phyloP scores from a whole-genome alignment of 2,329 filamentous ascomycete species.

The Magnaporthiopsis poae region DNA sequence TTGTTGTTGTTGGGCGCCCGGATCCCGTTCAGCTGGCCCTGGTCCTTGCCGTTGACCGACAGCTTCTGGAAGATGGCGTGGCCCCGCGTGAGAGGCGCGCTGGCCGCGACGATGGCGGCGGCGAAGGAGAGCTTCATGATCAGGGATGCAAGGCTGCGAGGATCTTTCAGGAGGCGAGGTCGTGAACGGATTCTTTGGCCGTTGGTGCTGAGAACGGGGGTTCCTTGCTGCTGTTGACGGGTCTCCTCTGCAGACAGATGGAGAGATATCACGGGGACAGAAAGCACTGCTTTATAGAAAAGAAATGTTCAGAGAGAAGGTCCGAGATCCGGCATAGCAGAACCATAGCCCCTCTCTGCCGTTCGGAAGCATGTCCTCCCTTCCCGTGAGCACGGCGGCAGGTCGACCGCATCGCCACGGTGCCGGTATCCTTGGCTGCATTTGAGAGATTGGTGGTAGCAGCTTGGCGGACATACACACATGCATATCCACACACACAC shows the following conservation, averaged over 20 bases:
- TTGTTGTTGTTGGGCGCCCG: slow-evolving; percentile 42
- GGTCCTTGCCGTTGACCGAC: slow-evolving; percentile 36
- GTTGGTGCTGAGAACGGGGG: background rate
- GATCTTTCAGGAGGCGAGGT: background rate
- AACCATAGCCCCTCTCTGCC: background rate
- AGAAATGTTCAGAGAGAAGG: background rate
- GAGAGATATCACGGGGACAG: background rate
- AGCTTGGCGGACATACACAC: background rate
- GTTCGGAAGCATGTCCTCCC: background rate
- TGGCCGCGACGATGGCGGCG: slow-evolving; percentile 23
- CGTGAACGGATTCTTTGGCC: slow-evolving; percentile 5
- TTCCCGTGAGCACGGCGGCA: background rate
- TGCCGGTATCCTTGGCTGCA: background rate
- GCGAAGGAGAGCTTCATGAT: slow-evolving; percentile 30
- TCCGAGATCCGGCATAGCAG: background rate
- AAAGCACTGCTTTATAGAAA: background rate
- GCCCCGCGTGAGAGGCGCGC: slow-evolving; percentile 26
- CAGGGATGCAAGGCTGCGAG: background rate
- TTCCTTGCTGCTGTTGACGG: slow-evolving; percentile 11
- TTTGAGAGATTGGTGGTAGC: background rate
- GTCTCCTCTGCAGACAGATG: background rate
- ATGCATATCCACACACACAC: background rate
- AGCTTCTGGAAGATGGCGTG: slow-evolving; percentile 37
- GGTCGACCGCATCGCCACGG: background rate
- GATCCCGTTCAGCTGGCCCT: slow-evolving; percentile 33